Base-by-base conservation (phyloP, 2,329 filamentous ascomycete species). In the Gnomoniopsis sp. region DNA sequence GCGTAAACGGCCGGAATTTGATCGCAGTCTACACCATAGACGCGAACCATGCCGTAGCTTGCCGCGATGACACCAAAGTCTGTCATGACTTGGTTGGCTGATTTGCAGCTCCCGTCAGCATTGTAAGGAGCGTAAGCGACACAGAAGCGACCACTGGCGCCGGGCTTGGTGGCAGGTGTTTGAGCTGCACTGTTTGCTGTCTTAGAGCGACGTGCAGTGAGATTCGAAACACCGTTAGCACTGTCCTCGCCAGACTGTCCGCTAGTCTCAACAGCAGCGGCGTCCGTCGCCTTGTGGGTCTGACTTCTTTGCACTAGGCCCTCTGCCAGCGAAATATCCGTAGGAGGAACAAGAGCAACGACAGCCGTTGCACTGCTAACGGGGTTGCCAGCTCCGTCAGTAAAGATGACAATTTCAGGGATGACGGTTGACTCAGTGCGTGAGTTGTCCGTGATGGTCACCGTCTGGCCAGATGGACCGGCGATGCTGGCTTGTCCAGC, bases 21-120 rank as follows among this genome's bases (percentile, higher is more conserved):
- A 67, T 90, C 77, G 72, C 91, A 96, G 71, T 92, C 90, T 58
- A 86, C 85, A 54, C 91, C 91, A 69, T 96, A 96, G 68, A 90
- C 82, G 53, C 92, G 89, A 56, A 96, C 76, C 38, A 86, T 72
- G 19, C 79, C 78, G 72, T 88, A 92, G 15, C 74, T 71, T 22
- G 73, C 70, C 15, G 75, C 76, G 30, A 85, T 76, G 53, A 73
- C 74, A 17, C 75, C 74, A 65, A 95, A 83, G 67, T 96, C 91
- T 21, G 74, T 69, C 60, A 82, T 77, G 53, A 96, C 80, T 65
- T 90, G 77, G 1, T 76, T 73, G 55, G 80, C 75, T 6, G 80
- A 77, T 72, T 93, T 95, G 81, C 91, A 96, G 57, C 73, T 73
- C 33, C 82, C 77, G 60, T 82, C 78, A 14, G 69, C 70, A 26